phyloP scores from a whole-genome alignment of 2,329 filamentous ascomycete genomes.

The Pseudocercospora musae region DNA sequence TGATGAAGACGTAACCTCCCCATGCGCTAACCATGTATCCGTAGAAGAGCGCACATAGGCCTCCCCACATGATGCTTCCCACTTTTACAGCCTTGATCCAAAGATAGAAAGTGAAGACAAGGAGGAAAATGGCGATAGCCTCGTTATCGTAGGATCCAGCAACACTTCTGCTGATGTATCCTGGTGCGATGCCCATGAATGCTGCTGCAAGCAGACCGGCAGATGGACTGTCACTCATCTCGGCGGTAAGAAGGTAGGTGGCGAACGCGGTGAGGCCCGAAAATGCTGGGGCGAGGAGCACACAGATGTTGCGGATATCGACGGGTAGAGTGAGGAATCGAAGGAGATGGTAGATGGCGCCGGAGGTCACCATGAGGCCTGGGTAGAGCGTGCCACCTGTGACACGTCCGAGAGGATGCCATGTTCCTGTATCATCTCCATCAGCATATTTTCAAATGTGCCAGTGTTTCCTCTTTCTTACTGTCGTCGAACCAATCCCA shows the following conservation, averaged over 20 bases:
- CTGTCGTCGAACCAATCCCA: conserved; percentile 99
- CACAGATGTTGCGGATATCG: conserved; percentile 98
- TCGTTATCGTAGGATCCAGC: conserved; percentile 99
- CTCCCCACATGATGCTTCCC: conserved; percentile 95
- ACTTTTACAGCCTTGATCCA: conserved; percentile 99
- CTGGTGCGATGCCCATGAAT: conserved; percentile 97
- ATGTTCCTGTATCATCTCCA: conserved; percentile 62
- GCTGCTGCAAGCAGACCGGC: conserved; percentile 89
- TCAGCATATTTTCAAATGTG: neutral
- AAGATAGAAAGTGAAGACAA: conserved; percentile 97
- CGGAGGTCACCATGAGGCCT: conserved; percentile 98
- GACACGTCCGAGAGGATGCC: conserved; percentile 96
- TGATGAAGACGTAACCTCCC: conserved; percentile 99
- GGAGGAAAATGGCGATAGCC: conserved; percentile 96
- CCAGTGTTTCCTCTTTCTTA: conserved; percentile 39
- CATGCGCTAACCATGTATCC: conserved; percentile 99
- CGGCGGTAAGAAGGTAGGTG: conserved; percentile 90
- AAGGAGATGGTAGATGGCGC: conserved; percentile 90
- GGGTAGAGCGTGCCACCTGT: conserved; percentile 98
- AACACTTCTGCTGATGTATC: conserved; percentile 96
- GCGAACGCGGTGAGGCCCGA: conserved; percentile 92
- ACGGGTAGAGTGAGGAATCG: conserved; percentile 85
- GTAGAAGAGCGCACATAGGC: conserved; percentile 90
- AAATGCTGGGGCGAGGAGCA: conserved; percentile 89
- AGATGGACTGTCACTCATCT: conserved; percentile 94